Evolutionary conservation across 805 yeast species (phyloP), one percentile per base, ranked within the genome.

Genomic region (Saccharomycopsis javanensis): DNA sequence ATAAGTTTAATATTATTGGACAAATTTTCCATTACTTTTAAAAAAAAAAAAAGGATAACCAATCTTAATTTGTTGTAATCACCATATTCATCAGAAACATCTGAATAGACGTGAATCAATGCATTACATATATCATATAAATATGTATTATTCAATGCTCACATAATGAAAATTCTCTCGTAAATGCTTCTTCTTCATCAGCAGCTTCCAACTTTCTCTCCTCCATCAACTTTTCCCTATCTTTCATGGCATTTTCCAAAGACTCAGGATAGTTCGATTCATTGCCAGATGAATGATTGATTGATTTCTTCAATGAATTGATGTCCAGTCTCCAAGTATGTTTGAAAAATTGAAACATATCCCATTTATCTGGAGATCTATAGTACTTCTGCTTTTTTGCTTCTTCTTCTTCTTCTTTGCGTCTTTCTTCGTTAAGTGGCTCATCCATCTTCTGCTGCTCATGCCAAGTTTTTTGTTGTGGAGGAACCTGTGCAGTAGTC

Each of bases 391-490:
- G 46, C 27, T 58, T 48, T 27, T n/a, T 42, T 13, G n/a, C 50
- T 31, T 51, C 50, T 30, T 42, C 50, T n/a, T 34, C 10, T 35
- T 23, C 57, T 8, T 37, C 31, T n/a, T 37, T 52, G 16, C 20
- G 25, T n/a, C 27, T 15, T 34, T 53, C 58, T 55, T 45, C 60
- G 13, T 27, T 59, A 56, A 27, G 46, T 45, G 53, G n/a, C 30
- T 38, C 35, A 42, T 54, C 60, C 13, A 27, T 34, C 3, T 5
- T 31, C 35, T 53, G 58, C 30, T 64, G 64, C 4, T 62, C 62
- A 66, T 67, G 66, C 77, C 76, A 73, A 11, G 62, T 64, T 38
- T 61, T 48, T 58, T 72, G 75, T 60, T 72, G 76, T 2, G 75
- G 75, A 4, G 75, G 75, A 2, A 74, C 75, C 3, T 65, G 59